Evolutionary conservation across 1,139 yeast genomes (phyloP), one percentile per base, ranked within the genome.

Genomic region (Debaryomyces sp.): DNA sequence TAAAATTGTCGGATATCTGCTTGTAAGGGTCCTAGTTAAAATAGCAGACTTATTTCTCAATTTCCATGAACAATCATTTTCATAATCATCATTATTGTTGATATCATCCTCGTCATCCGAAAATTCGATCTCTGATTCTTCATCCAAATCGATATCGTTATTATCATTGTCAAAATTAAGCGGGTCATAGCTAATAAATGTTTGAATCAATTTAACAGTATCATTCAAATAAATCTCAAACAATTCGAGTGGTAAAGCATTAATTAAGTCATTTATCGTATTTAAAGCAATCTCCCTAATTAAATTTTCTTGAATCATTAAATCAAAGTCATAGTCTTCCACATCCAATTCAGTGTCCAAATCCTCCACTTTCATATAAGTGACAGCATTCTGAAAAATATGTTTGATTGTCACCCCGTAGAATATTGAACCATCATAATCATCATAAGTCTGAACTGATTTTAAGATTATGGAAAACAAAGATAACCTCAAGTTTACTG

Each of bases 11-110:
- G 84, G 75, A 51, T 64, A 70, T 7, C 62, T 57, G 4, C 59
- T 58, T 13, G 77, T 67, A n/a, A 82, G 51, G 0, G 76, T 66
- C 9, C 73, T 63, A 3, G 79, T 61, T 30, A 85, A 62, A 23
- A 70, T 67, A 2, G 82, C 77, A 0, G 90, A 70, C 48, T 77
- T 78, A 38, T 81, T 73, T 50, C 96, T 73, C 32, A 89, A 64
- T 55, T 84, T 85, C 89, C 95, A 87, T 1, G 89, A 81, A 26
- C 83, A 81, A 56, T 86, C 91, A 46, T 82, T 83, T 37, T 66
- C 69, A 23, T 59, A 68, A 13, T 58, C 58, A 39, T 57, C 62
- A 18, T 49, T 54, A 15, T 56, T 59, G 40, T 53, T 55, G 15
- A 64, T 68, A 44, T 64, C 54, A 45, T 77, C 82, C 41, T 74